Base-by-base conservation (phyloP, 805 yeast genomes). In the Blastobotrys americana region DNA sequence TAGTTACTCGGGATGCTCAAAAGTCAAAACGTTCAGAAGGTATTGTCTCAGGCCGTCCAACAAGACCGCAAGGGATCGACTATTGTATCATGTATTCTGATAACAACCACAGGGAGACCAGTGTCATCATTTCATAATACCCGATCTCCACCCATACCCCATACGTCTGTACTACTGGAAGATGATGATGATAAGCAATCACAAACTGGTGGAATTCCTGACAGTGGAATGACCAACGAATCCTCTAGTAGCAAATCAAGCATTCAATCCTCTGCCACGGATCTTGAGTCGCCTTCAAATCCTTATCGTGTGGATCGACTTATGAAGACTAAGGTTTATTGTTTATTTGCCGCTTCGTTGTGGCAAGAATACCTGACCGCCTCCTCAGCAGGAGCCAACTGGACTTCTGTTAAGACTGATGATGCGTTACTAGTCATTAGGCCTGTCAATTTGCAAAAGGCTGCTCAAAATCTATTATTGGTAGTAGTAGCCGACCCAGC, bases 251-350 rank as follows among this genome's bases (percentile, higher is more conserved):
- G n/a, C n/a, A n/a, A n/a, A n/a, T n/a, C n/a, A n/a, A n/a, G n/a
- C n/a, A n/a, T n/a, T n/a, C n/a, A n/a, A n/a, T n/a, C n/a, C n/a
- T n/a, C n/a, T n/a, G n/a, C n/a, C n/a, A n/a, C n/a, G n/a, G n/a
- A n/a, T n/a, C n/a, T n/a, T n/a, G n/a, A n/a, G n/a, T n/a, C n/a
- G n/a, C n/a, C n/a, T n/a, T n/a, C n/a, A n/a, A 34, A 23, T 23
- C 55, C 56, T 18, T 53, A 54, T 43, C 45, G 48, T 40, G 45
- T 55, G 25, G 47, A 50, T 37, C 16, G 56, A 40, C 36, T 47
- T 17, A 48, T 61, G 55, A 56, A 57, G 35, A 60, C 63, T 4
- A 58, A 59, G 34, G 54, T 61, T 10, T 56, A 51, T 33, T 57
- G 57, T 6, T 46, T 58, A n/a, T 57, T 58, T 46, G 63, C 61